Percentiles rank a stretch among this genome's conserved stretches.
Evolutionary conservation across 139 green algal species (phyloP).

Genomic region (Pleodorina starrii): DNA sequence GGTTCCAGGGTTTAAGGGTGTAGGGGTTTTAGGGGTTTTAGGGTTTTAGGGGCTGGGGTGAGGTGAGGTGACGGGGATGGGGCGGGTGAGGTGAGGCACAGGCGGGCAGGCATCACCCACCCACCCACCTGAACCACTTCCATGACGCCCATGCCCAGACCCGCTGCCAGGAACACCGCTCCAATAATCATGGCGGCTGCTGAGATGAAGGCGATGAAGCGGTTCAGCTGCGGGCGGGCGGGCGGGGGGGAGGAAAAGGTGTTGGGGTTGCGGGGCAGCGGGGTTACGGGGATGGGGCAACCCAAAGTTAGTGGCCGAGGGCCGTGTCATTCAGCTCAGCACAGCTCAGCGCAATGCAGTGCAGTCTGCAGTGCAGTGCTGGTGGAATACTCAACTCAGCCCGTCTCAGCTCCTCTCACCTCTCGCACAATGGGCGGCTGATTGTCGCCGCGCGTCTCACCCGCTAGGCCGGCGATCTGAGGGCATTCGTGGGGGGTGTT

Average conservation of each 20-base stretch:
- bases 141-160: constrained; percentile 48
- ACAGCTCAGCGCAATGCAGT: no score
- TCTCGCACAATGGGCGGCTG: constrained; percentile 58
- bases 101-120: no score
- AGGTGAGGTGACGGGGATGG: not conserved
- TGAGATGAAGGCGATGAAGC: constrained; percentile 63
- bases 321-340: no score
- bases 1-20: no score
- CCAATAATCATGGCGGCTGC: constrained; percentile 58
- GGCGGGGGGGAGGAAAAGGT: not conserved
- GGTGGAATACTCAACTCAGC: not conserved
- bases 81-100: no score
- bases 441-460: constrained; percentile 53
- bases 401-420: not conserved
- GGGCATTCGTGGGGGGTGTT: no score
- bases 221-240: constrained; percentile 43
- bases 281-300: not conserved
- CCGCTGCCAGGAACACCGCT: constrained; percentile 55
- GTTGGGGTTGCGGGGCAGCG: not conserved
- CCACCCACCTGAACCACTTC: constrained; percentile 44
- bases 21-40: no score
- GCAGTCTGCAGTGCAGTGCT: no score
- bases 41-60: not conserved
- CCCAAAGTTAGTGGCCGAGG: no score
- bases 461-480: constrained; percentile 61